These are phyloP conservation scores for Trichosporon sp. DNA, from an alignment of 1,284 basidiomycete species.

Conservation along the genomic window DNA sequence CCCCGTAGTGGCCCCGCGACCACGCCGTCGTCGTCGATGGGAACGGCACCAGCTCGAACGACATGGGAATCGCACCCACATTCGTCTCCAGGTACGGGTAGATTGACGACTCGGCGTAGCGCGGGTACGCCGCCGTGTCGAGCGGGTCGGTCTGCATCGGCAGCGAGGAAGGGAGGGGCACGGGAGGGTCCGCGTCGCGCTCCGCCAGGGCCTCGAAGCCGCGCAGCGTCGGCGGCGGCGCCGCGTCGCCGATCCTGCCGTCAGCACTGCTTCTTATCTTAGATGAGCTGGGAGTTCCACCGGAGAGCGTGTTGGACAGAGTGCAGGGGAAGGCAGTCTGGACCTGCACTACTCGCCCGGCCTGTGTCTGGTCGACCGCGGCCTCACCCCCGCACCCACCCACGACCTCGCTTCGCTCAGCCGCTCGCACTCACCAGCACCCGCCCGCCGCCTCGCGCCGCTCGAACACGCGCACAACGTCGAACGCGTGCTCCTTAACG, in stretches of 20 bases:
- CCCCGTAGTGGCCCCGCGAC: neutral
- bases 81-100: slow-evolving; percentile 18
- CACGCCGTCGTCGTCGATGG: neutral
- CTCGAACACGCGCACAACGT: slow-evolving; percentile 52
- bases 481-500: slow-evolving; percentile 31
- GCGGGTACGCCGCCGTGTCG: neutral
- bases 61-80: slow-evolving; percentile 9
- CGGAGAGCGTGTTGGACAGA: neutral
- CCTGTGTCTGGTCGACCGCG: too few relatives aligned
- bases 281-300: neutral
- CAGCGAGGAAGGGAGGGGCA: slow-evolving; percentile 1
- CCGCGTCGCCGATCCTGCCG: slow-evolving; percentile 11
- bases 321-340: too few relatives aligned
- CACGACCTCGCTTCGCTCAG: neutral
- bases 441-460: slow-evolving; percentile 52
- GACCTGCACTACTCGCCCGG: too few relatives aligned
- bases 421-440: slow-evolving; percentile 45
- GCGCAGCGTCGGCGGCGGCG: neutral
- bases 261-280: too few relatives aligned
- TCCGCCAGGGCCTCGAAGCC: slow-evolving; percentile 8
- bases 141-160: slow-evolving; percentile 1
- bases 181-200: slow-evolving; percentile 8
- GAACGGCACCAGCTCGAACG: slow-evolving; percentile 10
- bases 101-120: slow-evolving; percentile 9
- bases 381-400: neutral